Evolutionary conservation across 345 rosid genomes (phyloP).

Genomic region (Populus davidiana): DNA sequence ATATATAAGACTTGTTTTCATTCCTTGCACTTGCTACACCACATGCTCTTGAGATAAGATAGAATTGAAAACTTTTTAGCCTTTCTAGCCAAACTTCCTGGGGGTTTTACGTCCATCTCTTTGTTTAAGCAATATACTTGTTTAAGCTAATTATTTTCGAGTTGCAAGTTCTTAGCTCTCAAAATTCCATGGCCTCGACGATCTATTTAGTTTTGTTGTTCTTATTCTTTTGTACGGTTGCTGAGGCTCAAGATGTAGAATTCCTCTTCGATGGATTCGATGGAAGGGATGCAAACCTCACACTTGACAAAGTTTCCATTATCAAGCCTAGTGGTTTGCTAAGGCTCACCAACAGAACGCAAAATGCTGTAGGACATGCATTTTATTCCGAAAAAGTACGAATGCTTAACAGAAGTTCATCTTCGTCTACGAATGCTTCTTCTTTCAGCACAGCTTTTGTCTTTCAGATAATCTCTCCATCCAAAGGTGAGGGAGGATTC

Average conservation of each 20-base stretch:
- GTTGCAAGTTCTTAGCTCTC: background rate
- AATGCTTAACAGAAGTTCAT: slow-evolving; percentile 18
- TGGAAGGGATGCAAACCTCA: background rate
- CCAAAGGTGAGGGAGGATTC: slow-evolving; percentile 40
- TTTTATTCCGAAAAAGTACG: slow-evolving; percentile 33
- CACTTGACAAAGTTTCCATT: slow-evolving; percentile 29
- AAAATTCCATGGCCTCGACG: slow-evolving; percentile 14
- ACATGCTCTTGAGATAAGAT: background rate
- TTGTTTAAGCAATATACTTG: background rate
- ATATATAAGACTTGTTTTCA: background rate
- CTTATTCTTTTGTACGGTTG: slow-evolving; percentile 8
- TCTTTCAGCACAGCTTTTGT: slow-evolving; percentile 55
- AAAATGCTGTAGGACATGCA: slow-evolving; percentile 42
- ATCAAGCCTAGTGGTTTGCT: slow-evolving; percentile 35
- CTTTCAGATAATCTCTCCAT: slow-evolving; percentile 35
- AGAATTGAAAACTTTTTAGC: background rate
- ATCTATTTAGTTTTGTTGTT: slow-evolving; percentile 6
- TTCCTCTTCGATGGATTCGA: slow-evolving; percentile 51
- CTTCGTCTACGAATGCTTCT: slow-evolving; percentile 13
- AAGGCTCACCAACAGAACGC: slow-evolving; percentile 43
- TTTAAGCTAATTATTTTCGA: background rate
- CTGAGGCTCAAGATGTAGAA: slow-evolving; percentile 1
- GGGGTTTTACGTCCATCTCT: background rate
- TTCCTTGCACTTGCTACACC: background rate
- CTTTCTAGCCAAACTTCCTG: background rate